Evolutionary conservation across 352 stramenopile genomes (phyloP), one percentile per base, ranked within the genome.

Genomic region (Phytophthora rubi): DNA sequence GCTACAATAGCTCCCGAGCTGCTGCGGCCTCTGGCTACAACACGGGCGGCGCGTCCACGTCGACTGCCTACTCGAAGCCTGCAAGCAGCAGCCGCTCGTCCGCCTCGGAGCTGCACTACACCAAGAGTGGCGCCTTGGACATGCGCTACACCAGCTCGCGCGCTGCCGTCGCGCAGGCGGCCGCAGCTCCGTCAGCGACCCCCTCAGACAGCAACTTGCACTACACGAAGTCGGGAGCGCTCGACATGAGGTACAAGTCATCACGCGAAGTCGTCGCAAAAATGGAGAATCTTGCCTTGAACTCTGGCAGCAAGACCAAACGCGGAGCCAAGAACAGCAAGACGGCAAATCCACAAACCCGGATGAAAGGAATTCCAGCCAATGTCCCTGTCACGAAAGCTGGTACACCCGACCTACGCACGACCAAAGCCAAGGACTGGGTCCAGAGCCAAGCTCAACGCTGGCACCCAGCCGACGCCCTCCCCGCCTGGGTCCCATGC

Each of bases 401-500:
- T 9, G 72, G 72, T 6, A 26, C 18, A 8, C 72, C 72, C 8
- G 68, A 80, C 37, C 44, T 80, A 13, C 62, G 72, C 26, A 76
- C 72, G 1, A 59, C 39, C 3, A 53, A 54, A 37, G 72, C 53
- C 33, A 39, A 39, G 8, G 33, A 39, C 33, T 39, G 33, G 33
- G 33, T 39, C 33, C 39, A 18, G 39, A 47, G 39, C 39, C 62
- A 78, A 73, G 10, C 58, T 82, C 6, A 65, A 64, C 10, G 72
- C 75, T 21, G 28, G 69, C 53, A 66, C 57, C 30, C 48, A 79
- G 73, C 73, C 30, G 68, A 85, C n/a, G 62, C 85, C 47, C 87
- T 83, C 58, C 74, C 92, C 5, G 82, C 90, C 53, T 94, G 95
- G 66, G 92, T 97, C 64, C 81, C 85, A 54, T 35, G 45, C 44